A percentile compares a stretch with the other conserved stretches of the same genome.
These are phyloP conservation scores for Hamamelis virginiana DNA, from an alignment of 164 flowering plant genomes.

Conservation along the genomic window DNA sequence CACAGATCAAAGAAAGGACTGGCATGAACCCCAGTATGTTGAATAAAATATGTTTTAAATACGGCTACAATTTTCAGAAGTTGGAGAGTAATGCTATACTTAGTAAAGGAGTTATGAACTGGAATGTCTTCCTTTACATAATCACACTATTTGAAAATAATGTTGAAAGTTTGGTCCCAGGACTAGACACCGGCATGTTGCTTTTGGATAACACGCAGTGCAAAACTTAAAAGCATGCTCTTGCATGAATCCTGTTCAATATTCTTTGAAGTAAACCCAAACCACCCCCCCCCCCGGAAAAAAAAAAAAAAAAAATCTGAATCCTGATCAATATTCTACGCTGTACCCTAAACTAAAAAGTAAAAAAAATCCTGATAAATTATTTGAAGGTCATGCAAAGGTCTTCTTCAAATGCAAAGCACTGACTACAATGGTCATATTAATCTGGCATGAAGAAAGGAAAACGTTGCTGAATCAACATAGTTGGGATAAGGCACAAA, in stretches of 20 bases:
- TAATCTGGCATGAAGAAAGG: background rate
- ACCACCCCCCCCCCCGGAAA: too few species aligned
- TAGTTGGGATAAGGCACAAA: background rate
- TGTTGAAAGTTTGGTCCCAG: background rate
- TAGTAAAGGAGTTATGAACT: too few species aligned
- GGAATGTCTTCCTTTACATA: too few species aligned
- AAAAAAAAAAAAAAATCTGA: too few species aligned
- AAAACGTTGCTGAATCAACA: background rate
- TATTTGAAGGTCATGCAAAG: background rate
- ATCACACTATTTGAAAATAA: too few species aligned
- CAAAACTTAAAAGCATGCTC: background rate
- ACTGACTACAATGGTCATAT: background rate
- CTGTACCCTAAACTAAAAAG: too few species aligned
- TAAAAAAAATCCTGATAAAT: background rate
- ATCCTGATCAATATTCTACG: too few species aligned
- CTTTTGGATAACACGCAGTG: too few species aligned
- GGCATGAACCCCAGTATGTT: background rate
- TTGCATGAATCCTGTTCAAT: constrained; percentile 1
- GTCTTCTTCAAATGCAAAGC: background rate
- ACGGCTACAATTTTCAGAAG: background rate
- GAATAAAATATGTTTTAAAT: background rate
- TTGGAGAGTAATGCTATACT: too few species aligned
- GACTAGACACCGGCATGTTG: background rate
- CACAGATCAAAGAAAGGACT: background rate
- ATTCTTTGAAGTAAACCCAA: too few species aligned